Conservation (phyloP, 129 eudicot genomes). For the Escallonia rubra region DNA sequence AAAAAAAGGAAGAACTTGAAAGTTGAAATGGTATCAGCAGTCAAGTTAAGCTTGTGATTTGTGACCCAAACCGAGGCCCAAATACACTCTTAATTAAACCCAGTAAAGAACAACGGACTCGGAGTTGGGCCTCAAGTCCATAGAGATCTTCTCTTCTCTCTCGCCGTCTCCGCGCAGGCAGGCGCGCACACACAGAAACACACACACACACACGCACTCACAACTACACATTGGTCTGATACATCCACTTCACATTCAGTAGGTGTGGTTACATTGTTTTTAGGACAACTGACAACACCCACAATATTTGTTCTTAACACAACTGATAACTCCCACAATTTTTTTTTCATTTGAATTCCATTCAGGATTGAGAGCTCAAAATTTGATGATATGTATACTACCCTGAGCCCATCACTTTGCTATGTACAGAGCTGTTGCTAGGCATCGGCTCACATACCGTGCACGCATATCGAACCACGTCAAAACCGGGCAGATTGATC, state of each 20-base stretch:
- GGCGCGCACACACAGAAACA: no score
- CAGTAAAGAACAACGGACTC: slow-evolving; percentile 5
- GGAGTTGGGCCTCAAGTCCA: slow-evolving; percentile 30
- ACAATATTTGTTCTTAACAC: no score
- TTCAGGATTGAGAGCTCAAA: slow-evolving; percentile 15
- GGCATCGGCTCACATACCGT: slow-evolving; percentile 64
- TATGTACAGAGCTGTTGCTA: slow-evolving; percentile 75
- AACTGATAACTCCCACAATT: no score
- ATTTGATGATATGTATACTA: slow-evolving; percentile 45
- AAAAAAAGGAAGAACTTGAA: no score
- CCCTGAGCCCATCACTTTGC: slow-evolving; percentile 41
- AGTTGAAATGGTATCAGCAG: no score
- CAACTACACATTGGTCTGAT: not conserved
- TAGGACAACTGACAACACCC: no score
- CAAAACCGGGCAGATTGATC: slow-evolving; percentile 59
- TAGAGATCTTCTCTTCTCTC: slow-evolving; percentile 12
- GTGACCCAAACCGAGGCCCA: slow-evolving; percentile 9
- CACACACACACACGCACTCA: no score
- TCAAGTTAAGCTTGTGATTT: not conserved
- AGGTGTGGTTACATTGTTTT: no score
- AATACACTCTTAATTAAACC: not conserved
- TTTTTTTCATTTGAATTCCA: not conserved
- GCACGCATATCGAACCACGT: slow-evolving; percentile 51
- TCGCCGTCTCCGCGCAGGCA: not conserved
- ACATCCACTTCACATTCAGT: not conserved